A percentile compares a stretch with the other conserved stretches of the same genome.
phyloP scores from a whole-genome alignment of 805 yeast species.

The Lipomyces japonicus region DNA sequence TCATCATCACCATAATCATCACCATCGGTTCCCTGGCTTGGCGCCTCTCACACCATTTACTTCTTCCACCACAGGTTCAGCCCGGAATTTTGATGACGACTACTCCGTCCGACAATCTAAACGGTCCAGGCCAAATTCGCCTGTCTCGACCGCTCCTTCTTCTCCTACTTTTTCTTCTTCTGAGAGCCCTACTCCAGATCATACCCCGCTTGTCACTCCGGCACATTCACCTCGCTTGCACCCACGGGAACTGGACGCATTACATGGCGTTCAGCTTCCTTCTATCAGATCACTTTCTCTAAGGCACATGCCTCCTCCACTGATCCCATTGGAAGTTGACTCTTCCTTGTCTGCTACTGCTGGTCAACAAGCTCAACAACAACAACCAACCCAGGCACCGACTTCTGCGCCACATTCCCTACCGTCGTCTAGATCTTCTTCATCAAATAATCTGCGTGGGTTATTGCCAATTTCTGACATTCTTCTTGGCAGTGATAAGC shows the following conservation, averaged over 20 bases:
- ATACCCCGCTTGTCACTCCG: slow-evolving; percentile 46
- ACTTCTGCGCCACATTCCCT: slow-evolving; percentile 6
- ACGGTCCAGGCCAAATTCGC: slow-evolving; percentile 43
- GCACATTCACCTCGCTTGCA: slow-evolving; percentile 45
- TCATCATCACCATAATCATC: slow-evolving; percentile 22
- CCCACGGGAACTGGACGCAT: slow-evolving; percentile 38
- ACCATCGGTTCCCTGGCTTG: slow-evolving; percentile 16
- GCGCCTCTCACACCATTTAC: slow-evolving; percentile 24
- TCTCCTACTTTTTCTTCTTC: slow-evolving; percentile 40
- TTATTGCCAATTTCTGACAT: slow-evolving; percentile 22
- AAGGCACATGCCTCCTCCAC: slow-evolving; percentile 31
- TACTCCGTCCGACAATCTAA: slow-evolving; percentile 36
- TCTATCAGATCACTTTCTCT: slow-evolving; percentile 39
- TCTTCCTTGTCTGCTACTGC: background rate
- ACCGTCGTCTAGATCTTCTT: slow-evolving; percentile 10
- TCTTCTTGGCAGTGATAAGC: background rate
- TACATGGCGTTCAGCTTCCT: slow-evolving; percentile 39
- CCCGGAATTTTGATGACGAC: slow-evolving; percentile 25
- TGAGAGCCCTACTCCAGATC: slow-evolving; percentile 41
- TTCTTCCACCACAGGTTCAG: slow-evolving; percentile 10
- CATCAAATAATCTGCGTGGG: slow-evolving; percentile 20
- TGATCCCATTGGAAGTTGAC: slow-evolving; percentile 27
- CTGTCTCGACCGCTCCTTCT: slow-evolving; percentile 44
- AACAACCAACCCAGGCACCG: background rate
- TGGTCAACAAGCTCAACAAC: background rate